Evolutionary conservation across 2,329 filamentous ascomycete genomes (phyloP).

Genomic region (Trichoderma sp.): DNA sequence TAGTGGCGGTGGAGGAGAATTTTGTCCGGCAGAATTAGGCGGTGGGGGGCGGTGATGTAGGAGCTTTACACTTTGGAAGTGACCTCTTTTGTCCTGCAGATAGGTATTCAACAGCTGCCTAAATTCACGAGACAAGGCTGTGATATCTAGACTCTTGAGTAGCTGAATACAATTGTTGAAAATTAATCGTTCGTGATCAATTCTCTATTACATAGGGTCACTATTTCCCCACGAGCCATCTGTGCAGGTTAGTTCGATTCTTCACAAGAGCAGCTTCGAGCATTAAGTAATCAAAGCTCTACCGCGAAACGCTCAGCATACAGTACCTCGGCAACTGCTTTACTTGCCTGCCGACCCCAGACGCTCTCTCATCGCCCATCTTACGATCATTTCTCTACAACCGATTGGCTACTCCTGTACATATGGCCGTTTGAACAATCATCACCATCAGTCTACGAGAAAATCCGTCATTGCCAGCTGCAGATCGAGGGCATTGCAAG

Average conservation of each 20-base stretch:
- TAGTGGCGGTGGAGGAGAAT: conserved; percentile 25
- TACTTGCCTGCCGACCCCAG: not conserved
- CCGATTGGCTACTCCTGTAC: not conserved
- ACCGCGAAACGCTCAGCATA: not conserved
- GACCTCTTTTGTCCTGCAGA: not conserved
- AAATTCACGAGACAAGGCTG: not conserved
- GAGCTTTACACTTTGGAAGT: not conserved
- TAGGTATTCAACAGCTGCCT: not conserved
- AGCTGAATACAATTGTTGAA: not conserved
- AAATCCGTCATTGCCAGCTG: not conserved
- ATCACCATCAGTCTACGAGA: not conserved
- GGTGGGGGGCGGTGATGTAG: conserved; percentile 19
- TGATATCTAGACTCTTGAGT: not conserved
- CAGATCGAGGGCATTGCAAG: not conserved
- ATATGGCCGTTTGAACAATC: not conserved
- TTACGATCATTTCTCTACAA: not conserved
- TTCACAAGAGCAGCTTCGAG: not conserved
- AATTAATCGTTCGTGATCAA: not conserved
- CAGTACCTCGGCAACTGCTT: not conserved
- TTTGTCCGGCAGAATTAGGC: conserved; percentile 30
- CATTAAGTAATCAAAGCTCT: not conserved
- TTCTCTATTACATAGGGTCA: not conserved
- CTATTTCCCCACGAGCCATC: not conserved
- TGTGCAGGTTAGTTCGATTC: not conserved
- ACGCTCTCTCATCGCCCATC: not conserved